These are phyloP conservation scores for Tulasnella sp. DNA, from an alignment of 768 basidiomycete genomes.

Conservation along the genomic window DNA sequence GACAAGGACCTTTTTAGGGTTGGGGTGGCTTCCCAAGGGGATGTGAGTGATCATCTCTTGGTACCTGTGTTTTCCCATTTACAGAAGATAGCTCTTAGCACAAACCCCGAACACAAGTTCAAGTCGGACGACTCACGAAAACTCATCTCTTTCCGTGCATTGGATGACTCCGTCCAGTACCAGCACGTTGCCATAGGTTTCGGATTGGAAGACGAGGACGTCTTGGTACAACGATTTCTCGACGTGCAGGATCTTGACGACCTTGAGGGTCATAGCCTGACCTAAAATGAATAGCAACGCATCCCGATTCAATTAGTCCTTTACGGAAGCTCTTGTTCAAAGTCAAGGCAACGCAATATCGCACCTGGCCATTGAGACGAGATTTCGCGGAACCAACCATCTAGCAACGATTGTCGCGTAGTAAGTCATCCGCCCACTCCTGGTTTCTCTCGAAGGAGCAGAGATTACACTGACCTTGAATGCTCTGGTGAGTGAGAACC, in stretches of 20 bases:
- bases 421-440: not conserved
- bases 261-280: constrained; percentile 94
- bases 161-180: constrained; percentile 94
- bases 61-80: constrained; percentile 53
- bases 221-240: constrained; percentile 94
- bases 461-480: constrained; percentile 16
- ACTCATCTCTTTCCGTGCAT: constrained; percentile 97
- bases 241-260: constrained; percentile 88
- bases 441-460: not conserved
- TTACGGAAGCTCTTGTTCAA: not conserved
- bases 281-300: constrained; percentile 34
- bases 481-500: constrained; percentile 22
- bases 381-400: constrained; percentile 96
- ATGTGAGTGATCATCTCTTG: constrained; percentile 99
- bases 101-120: too few species aligned
- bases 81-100: too few species aligned
- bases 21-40: constrained; percentile 91
- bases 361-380: constrained; percentile 79
- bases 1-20: constrained; percentile 92
- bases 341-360: constrained; percentile 11
- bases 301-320: not conserved
- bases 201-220: constrained; percentile 93
- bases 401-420: constrained; percentile 33
- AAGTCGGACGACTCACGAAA: constrained; percentile 59
- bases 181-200: constrained; percentile 94